Conservation (phyloP, 306 rosid genomes). For the Acacia confusa region DNA sequence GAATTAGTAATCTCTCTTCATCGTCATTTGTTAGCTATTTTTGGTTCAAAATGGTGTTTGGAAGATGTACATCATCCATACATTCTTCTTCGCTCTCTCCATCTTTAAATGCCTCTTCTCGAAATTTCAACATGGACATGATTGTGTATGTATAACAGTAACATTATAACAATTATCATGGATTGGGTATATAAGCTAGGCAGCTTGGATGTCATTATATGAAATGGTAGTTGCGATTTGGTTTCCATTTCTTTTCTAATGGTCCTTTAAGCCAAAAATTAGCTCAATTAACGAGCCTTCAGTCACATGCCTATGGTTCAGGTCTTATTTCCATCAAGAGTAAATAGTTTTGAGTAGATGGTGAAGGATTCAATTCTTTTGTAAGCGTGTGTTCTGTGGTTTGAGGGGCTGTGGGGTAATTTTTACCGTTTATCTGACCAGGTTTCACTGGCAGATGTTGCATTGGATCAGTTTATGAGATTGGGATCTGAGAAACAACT, state of each 20-base stretch:
- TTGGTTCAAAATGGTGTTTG: neutral
- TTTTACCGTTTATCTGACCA: conserved; percentile 1
- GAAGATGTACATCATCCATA: neutral
- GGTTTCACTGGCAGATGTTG: conserved; percentile 1
- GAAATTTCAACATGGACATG: neutral
- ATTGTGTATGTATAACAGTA: neutral
- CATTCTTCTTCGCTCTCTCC: neutral
- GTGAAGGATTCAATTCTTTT: neutral
- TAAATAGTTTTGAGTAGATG: neutral
- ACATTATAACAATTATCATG: neutral
- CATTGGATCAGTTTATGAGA: conserved; percentile 3
- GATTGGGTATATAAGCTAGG: neutral
- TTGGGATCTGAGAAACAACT: conserved; percentile 15
- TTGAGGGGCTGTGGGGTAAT: neutral
- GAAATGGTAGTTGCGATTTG: neutral
- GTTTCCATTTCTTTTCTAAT: neutral
- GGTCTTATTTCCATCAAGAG: neutral
- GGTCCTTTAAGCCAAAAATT: neutral
- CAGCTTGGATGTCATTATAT: neutral
- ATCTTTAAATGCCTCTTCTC: neutral
- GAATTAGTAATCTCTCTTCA: neutral
- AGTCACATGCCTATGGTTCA: neutral
- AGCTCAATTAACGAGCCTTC: neutral
- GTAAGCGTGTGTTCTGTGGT: neutral
- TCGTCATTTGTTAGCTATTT: neutral